These are phyloP conservation scores for Elongisporangium senticosum DNA, from an alignment of 352 stramenopile genomes.

Conservation along the genomic window DNA sequence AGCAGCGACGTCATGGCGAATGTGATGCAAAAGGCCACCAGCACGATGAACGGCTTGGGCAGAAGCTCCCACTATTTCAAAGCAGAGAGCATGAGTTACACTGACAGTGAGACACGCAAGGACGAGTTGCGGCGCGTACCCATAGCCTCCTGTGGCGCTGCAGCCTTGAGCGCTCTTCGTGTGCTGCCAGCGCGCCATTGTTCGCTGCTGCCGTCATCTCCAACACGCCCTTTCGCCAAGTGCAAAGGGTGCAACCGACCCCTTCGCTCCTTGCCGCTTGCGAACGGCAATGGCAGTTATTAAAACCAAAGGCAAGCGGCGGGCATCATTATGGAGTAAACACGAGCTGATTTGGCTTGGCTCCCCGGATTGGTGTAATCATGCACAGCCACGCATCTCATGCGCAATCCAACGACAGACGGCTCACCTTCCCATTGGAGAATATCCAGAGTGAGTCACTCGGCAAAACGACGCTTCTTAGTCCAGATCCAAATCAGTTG, in stretches of 20 bases:
- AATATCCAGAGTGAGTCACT: neutral
- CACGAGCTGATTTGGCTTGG: neutral
- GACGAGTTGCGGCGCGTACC: neutral
- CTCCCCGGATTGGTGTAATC: neutral
- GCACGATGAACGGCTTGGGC: constrained; percentile 17
- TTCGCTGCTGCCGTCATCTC: neutral
- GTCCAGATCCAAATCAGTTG: neutral
- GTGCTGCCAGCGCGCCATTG: neutral
- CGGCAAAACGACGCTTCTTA: neutral
- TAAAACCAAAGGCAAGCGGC: neutral
- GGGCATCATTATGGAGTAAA: neutral
- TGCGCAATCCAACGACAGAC: neutral
- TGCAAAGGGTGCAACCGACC: neutral
- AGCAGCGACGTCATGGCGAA: constrained; percentile 23
- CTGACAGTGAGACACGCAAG: no score
- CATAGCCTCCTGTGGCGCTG: neutral
- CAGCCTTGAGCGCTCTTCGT: neutral
- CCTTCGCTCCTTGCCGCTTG: neutral
- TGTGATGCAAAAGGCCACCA: constrained; percentile 19
- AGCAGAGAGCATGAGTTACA: neutral
- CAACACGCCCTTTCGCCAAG: neutral
- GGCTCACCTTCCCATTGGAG: neutral
- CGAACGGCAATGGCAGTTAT: neutral
- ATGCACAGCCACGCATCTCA: neutral
- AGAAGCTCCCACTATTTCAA: constrained; percentile 18